phyloP scores from a whole-genome alignment of 768 basidiomycete genomes.

The Glaciozyma martinii region DNA sequence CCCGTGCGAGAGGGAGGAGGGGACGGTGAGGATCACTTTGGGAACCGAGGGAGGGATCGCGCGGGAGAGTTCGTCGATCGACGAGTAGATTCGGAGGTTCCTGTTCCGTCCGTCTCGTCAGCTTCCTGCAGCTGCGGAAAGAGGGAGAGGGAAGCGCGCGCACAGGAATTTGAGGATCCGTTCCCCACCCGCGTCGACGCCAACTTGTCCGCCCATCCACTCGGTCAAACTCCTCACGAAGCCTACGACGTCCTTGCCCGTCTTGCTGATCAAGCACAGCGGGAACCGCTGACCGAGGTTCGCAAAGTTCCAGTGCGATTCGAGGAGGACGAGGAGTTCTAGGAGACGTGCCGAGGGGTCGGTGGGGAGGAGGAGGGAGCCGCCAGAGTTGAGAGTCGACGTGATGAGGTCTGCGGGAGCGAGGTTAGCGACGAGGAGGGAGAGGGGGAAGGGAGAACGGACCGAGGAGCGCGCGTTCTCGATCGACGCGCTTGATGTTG shows the following conservation, averaged over 20 bases:
- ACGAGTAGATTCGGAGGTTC: slow-evolving; percentile 83
- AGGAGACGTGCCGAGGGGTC: slow-evolving; percentile 91
- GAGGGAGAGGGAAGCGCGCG: slow-evolving; percentile 31
- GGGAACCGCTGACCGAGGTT: slow-evolving; percentile 44
- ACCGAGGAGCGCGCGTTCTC: slow-evolving; percentile 80
- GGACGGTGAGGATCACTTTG: slow-evolving; percentile 87
- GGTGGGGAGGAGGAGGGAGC: slow-evolving; percentile 68
- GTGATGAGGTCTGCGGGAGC: slow-evolving; percentile 66
- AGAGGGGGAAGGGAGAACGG: slow-evolving; percentile 3
- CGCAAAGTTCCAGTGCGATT: slow-evolving; percentile 87
- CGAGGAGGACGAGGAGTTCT: slow-evolving; percentile 87
- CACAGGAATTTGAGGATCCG: slow-evolving; percentile 77
- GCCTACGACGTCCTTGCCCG: slow-evolving; percentile 84
- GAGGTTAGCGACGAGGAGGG: not conserved
- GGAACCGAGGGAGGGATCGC: slow-evolving; percentile 78
- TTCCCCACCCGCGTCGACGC: slow-evolving; percentile 48
- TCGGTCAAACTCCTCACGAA: slow-evolving; percentile 97
- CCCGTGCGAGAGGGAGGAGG: slow-evolving; percentile 84
- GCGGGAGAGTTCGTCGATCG: slow-evolving; percentile 66
- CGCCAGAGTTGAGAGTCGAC: slow-evolving; percentile 63
- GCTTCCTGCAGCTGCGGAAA: not conserved
- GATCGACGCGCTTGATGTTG: slow-evolving; percentile 77
- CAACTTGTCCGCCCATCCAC: slow-evolving; percentile 92
- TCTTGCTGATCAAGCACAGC: slow-evolving; percentile 84
- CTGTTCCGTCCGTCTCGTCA: slow-evolving; percentile 44